These are phyloP conservation scores for Fusarium sp. DNA, from an alignment of 2,329 filamentous ascomycete species.

Conservation along the genomic window DNA sequence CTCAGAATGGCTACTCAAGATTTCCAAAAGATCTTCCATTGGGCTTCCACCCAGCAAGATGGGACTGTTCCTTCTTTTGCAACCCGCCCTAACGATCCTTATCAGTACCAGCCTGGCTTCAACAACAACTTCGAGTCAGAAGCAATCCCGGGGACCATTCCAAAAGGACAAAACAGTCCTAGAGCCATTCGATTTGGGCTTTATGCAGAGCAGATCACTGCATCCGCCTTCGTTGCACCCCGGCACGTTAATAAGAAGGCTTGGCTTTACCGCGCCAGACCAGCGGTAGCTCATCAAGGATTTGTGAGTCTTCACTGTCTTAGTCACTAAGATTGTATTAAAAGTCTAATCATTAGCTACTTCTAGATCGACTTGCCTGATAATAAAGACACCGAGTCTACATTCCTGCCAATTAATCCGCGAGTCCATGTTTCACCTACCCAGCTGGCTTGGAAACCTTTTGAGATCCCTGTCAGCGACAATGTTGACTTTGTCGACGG, in stretches of 20 bases:
- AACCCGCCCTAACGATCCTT: conserved; percentile 57
- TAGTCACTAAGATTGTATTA: no score
- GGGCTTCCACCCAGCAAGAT: conserved; percentile 72
- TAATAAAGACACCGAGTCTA: conserved; percentile 27
- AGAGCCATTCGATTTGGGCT: conserved; percentile 56
- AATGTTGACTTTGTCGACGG: conserved; percentile 63
- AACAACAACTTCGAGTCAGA: conserved; percentile 62
- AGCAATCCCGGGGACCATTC: conserved; percentile 61
- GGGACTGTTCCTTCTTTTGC: conserved; percentile 68
- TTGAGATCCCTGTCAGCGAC: conserved; percentile 17
- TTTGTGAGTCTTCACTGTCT: conserved; percentile 14
- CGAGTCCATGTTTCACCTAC: conserved; percentile 37
- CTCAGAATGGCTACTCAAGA: conserved; percentile 34
- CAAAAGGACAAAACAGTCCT: conserved; percentile 60
- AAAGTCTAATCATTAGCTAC: no score
- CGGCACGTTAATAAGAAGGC: conserved; percentile 49
- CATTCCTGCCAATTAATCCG: conserved; percentile 35
- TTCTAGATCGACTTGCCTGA: conserved; percentile 1
- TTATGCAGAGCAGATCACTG: conserved; percentile 62
- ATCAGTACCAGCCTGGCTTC: conserved; percentile 70
- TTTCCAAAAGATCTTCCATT: conserved; percentile 67
- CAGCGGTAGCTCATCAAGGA: conserved; percentile 50
- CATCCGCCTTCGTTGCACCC: conserved; percentile 52
- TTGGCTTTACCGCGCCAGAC: conserved; percentile 48
- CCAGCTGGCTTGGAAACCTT: conserved; percentile 37